These are phyloP conservation scores for Zygosaccharomyces bailii DNA, from an alignment of 805 yeast species.

Conservation along the genomic window DNA sequence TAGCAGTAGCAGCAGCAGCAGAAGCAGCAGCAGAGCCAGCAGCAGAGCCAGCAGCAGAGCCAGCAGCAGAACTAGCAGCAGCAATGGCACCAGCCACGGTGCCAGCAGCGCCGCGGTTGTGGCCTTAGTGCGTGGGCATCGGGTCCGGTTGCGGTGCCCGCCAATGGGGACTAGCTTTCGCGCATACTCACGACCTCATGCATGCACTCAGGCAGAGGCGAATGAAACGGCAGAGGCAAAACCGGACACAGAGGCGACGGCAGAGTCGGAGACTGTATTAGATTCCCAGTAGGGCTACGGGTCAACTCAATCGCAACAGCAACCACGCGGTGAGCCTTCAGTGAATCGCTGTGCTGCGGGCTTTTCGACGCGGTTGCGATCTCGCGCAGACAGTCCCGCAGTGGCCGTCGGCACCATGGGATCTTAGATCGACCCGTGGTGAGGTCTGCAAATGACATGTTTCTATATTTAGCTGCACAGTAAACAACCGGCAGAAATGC, in stretches of 20 bases:
- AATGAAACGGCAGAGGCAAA: constrained; percentile 9
- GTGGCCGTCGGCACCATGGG: neutral
- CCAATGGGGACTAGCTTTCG: neutral
- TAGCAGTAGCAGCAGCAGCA: too few species aligned
- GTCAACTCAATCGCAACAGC: neutral
- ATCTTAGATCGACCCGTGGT: constrained; percentile 6
- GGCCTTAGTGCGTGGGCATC: neutral
- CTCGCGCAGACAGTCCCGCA: constrained; percentile 1
- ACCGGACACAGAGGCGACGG: neutral
- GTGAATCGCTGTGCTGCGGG: neutral
- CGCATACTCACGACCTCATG: too few species aligned
- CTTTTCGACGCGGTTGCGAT: constrained; percentile 6
- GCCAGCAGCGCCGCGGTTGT: too few species aligned
- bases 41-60: too few species aligned
- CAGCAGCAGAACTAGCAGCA: too few species aligned
- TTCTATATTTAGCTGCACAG: neutral
- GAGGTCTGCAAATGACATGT: neutral
- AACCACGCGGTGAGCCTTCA: constrained; percentile 8
- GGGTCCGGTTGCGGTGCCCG: neutral
- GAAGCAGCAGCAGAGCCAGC: too few species aligned
- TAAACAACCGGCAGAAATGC: constrained; percentile 1
- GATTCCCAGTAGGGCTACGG: neutral
- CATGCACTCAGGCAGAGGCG: neutral
- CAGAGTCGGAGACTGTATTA: neutral
- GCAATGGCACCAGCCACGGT: too few species aligned